A percentile compares a stretch with the other conserved stretches of the same genome.
Conservation (phyloP, 805 yeast species). For the Wickerhamiella cacticola region DNA sequence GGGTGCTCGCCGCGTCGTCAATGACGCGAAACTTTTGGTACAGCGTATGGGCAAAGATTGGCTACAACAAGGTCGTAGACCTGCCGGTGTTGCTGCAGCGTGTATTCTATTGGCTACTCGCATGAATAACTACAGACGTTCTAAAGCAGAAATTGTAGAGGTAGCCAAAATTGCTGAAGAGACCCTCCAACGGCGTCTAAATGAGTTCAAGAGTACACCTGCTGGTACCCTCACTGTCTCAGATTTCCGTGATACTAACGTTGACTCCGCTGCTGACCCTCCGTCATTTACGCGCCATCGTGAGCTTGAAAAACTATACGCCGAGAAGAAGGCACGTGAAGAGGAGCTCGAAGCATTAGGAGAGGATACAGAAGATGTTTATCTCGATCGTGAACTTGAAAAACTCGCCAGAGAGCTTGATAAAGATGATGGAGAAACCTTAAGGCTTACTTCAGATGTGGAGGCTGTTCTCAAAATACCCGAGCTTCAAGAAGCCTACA, state of each 20-base stretch:
- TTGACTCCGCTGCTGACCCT: constrained; percentile 46
- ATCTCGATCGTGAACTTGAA: constrained; percentile 19
- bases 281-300: constrained; percentile 69
- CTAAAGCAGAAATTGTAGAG: constrained; percentile 87
- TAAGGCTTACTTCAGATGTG: constrained; percentile 24
- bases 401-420: constrained; percentile 22
- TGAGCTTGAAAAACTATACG: constrained; percentile 32
- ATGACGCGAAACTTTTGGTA: constrained; percentile 78
- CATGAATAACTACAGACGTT: constrained; percentile 88
- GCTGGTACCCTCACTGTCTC: constrained; percentile 63
- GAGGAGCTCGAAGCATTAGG: constrained; percentile 19
- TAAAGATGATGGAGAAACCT: constrained; percentile 24
- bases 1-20: constrained; percentile 49
- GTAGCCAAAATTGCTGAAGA: constrained; percentile 93
- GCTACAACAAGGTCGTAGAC: constrained; percentile 94
- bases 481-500: constrained; percentile 20
- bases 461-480: constrained; percentile 23
- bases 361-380: constrained; percentile 21
- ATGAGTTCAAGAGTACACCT: constrained; percentile 70
- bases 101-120: constrained; percentile 86
- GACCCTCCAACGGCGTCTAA: constrained; percentile 78
- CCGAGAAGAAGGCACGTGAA: constrained; percentile 15
- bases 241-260: constrained; percentile 49
- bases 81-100: constrained; percentile 98
- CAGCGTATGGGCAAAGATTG: constrained; percentile 89